Percentiles rank a stretch among this genome's conserved stretches.
These are phyloP conservation scores for Chalciporus pseudorubinellus DNA, from an alignment of 768 basidiomycete genomes.

Conservation along the genomic window DNA sequence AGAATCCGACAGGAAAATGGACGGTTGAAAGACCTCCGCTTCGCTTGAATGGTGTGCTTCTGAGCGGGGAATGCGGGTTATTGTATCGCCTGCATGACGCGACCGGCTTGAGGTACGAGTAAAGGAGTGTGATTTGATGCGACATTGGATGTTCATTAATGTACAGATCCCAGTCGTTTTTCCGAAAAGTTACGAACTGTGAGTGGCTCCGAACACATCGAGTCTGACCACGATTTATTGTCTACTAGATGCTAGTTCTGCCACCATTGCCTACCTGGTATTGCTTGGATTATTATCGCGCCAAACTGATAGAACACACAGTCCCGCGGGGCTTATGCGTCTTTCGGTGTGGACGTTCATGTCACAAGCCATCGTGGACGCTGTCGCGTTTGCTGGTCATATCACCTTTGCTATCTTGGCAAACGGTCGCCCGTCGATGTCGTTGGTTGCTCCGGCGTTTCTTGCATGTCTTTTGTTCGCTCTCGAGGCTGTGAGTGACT, in stretches of 20 bases:
- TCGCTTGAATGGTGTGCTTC: constrained; percentile 57
- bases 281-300: constrained; percentile 68
- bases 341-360: constrained; percentile 85
- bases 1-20: constrained; percentile 68
- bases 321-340: constrained; percentile 73
- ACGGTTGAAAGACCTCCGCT: constrained; percentile 57
- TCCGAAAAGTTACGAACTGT: constrained; percentile 73
- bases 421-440: constrained; percentile 77
- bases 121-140: neutral
- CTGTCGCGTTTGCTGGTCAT: constrained; percentile 83
- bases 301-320: constrained; percentile 73
- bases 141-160: neutral
- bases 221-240: neutral
- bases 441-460: constrained; percentile 82
- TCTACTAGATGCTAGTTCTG: constrained; percentile 65
- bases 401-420: constrained; percentile 85
- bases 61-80: constrained; percentile 81
- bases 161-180: constrained; percentile 58
- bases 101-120: constrained; percentile 62
- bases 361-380: constrained; percentile 74
- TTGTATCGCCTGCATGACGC: constrained; percentile 64
- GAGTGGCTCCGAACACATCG: constrained; percentile 14
- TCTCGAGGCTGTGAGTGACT: constrained; percentile 71
- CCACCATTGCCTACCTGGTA: constrained; percentile 62
- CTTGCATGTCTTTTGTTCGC: constrained; percentile 76